Percentiles rank a stretch among this genome's conserved stretches.
These are phyloP conservation scores for Colletotrichum incanum DNA, from an alignment of 2,329 filamentous ascomycete species.

Conservation along the genomic window DNA sequence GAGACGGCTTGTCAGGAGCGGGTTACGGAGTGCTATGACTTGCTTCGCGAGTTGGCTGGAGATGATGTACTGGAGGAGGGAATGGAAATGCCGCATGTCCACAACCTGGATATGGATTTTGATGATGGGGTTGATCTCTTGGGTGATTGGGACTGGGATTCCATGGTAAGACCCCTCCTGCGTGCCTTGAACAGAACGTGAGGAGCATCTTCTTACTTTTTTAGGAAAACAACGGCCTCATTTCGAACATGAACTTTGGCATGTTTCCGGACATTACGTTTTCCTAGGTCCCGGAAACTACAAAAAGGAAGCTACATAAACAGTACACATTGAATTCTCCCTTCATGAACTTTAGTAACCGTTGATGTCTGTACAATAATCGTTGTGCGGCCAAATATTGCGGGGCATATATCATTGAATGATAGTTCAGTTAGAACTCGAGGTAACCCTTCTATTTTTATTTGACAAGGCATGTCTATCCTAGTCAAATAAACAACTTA, in stretches of 20 bases:
- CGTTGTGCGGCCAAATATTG: not conserved
- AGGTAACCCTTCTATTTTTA: not conserved
- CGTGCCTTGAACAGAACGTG: constrained; percentile 34
- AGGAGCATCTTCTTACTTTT: constrained; percentile 46
- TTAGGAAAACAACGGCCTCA: constrained; percentile 26
- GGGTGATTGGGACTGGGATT: constrained; percentile 50
- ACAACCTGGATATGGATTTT: constrained; percentile 39
- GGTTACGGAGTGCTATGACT: constrained; percentile 49
- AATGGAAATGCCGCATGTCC: constrained; percentile 11
- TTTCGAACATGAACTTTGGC: constrained; percentile 17
- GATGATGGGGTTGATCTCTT: constrained; percentile 44
- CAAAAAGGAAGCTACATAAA: not conserved
- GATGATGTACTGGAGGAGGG: constrained; percentile 35
- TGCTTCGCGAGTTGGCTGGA: constrained; percentile 54
- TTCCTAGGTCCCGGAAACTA: not conserved
- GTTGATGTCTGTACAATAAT: not conserved
- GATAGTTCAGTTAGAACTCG: not conserved
- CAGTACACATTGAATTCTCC: not conserved
- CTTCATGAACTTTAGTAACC: too few species aligned
- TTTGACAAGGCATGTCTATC: not conserved
- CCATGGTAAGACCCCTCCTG: constrained; percentile 52
- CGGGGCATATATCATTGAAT: not conserved
- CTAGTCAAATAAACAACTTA: not conserved
- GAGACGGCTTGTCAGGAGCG: constrained; percentile 48
- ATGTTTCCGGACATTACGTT: constrained; percentile 22